Percentiles rank a stretch among this genome's conserved stretches.
Conservation (phyloP, 176 grass and related monocot genomes). For the Triticum dicoccoides region DNA sequence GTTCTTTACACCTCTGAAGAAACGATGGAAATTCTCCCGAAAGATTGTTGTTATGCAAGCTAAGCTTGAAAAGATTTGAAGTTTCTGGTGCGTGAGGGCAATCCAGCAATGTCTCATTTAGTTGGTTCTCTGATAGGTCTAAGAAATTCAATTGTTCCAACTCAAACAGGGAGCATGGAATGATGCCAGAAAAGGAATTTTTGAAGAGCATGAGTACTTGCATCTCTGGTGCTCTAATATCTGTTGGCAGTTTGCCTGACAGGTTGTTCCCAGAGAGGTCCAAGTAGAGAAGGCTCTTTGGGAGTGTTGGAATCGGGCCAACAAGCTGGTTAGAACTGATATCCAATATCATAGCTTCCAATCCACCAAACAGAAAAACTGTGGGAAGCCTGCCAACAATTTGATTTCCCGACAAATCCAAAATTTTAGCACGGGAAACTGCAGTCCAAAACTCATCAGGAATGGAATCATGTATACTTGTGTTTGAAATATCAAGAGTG, state of each 20-base stretch:
- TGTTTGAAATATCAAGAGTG: not conserved
- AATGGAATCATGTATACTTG: not conserved
- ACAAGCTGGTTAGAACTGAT: conserved; percentile 2
- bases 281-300: not conserved
- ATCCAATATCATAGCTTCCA: not conserved
- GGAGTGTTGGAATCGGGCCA: not conserved
- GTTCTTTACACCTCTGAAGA: not conserved
- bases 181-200: not conserved
- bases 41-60: not conserved
- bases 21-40: not conserved
- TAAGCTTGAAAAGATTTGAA: not conserved
- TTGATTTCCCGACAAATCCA: not conserved
- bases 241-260: not conserved
- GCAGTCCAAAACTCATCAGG: not conserved
- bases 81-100: not conserved
- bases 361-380: not conserved
- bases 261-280: conserved; percentile 9
- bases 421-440: not conserved
- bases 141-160: not conserved
- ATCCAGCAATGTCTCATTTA: not conserved
- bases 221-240: conserved; percentile 5
- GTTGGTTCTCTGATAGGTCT: conserved; percentile 1
- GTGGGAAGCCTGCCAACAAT: not conserved
- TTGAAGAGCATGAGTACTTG: not conserved
- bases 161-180: not conserved